Base-by-base conservation (phyloP, 2,329 filamentous ascomycete species). In the Pseudocercospora musae region DNA sequence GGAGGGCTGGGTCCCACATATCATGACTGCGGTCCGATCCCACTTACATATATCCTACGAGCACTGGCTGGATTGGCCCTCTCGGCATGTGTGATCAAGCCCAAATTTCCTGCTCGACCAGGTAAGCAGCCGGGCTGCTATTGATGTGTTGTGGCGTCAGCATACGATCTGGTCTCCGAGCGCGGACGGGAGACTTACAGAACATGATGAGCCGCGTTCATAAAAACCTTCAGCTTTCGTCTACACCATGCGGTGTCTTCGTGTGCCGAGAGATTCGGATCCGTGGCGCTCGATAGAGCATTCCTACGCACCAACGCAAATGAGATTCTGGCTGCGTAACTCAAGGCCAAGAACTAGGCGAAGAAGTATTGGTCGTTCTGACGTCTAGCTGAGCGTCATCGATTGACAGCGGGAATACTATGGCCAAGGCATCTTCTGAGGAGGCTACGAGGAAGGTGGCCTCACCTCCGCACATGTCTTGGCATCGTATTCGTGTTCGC, bases 1-100 rank as follows among this genome's bases (percentile, higher is more conserved):
- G 13, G 49, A 67, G 3, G 64, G 66, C 4, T 68, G 66, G 66
- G 55, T 59, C 0, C 9, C n/a, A 4, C 64, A 68, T 44, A 65
- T 68, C 5, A 59, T 67, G 57, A 42, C 25, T 10, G 64, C 59
- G 15, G 58, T 67, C 18, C 31, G 48, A 11, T n/a, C 50, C 13
- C 50, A 66, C 29, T 21, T 68, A 23, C 63, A 66, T 53, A 58
- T 60, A 3, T 57, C 59, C 9, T 65, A 68, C 55, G 37, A 54
- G 25, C 57, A 63, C 29, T 68, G 64, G 66, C 48, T 66, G 11
- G 40, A 62, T 2, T 66, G 62, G 66, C 66, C 53, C 11, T 9
- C 55, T 8, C 18, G 52, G 18, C 31, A 60, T 44, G 29, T 60
- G 15, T 52, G 48, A 52, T 7, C 13, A 40, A 7, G 37, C 15